Base-by-base conservation (phyloP, 2,329 filamentous ascomycete genomes). In the Westerdykella ornata region DNA sequence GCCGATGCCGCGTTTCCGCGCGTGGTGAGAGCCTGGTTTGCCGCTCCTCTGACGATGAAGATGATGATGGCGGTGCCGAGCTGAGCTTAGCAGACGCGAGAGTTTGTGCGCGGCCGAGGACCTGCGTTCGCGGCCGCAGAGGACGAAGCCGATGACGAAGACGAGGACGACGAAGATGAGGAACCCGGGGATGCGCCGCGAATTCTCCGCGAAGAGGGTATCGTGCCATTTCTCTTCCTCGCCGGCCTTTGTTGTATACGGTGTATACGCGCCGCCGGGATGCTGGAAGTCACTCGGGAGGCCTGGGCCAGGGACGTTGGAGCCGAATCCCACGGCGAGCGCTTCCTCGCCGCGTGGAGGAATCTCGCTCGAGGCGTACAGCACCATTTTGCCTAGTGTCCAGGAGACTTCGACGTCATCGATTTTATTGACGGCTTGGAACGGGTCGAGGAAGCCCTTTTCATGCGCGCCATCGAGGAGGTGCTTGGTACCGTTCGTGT, bases 341-440 rank as follows among this genome's bases (percentile, higher is more conserved):
- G 74, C 72, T 32, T 76, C 69, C 14, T 74, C 70, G 1, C 72
- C 74, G 5, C 73, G 68, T 0, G 86, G 77, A 1, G 85, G 82
- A 5, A 98, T 75, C 62, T 96, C 88, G 3, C 88, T 92, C 0
- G 90, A 82, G 4, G 92, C 92, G 55, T 97, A 97, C 4, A 98
- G 77, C 5, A 98, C 79, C 77, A 97, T 96, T 62, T 96, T 95
- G 1, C 92, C 92, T 4, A 98, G 71, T 0, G 92, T 97, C 92
- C 92, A 98, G 70, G 87, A 94, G 14, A 98, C 84, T 70, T 98
- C 94, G 5, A 88, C 83, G 14, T 82, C 85, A 52, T 88, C 81
- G 52, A 98, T 89, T 65, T 92, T 92, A 66, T 98, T 82, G 20
- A 97, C 85, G 0, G 92, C 87, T 62, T 90, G 86, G 69, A 98